Percentiles rank a stretch among this genome's conserved stretches.
Conservation (phyloP, 306 rosid species). For the Castanea mollissima region DNA sequence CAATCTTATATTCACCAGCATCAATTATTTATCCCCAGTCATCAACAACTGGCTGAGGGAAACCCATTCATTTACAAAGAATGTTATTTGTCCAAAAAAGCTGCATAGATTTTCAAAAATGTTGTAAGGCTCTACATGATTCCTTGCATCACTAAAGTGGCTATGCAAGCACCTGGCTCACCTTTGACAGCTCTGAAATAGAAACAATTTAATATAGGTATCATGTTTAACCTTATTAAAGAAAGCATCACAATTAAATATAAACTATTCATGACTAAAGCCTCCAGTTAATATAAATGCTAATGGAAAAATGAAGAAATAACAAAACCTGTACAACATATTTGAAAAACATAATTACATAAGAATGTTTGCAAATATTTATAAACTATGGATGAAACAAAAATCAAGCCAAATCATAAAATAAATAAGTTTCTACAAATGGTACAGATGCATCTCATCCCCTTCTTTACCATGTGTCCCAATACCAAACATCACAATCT, state of each 20-base stretch:
- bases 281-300: background rate
- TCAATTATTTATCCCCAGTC: background rate
- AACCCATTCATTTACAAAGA: background rate
- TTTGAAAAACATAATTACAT: background rate
- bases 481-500: background rate
- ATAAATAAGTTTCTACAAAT: background rate
- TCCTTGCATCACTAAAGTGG: background rate
- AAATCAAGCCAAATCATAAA: background rate
- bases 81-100: background rate
- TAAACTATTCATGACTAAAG: slow-evolving; percentile 1
- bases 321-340: background rate
- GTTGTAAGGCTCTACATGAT: background rate
- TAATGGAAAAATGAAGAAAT: background rate
- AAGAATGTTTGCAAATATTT: background rate
- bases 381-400: background rate
- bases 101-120: background rate
- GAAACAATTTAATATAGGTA: background rate
- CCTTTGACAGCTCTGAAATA: background rate
- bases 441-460: background rate
- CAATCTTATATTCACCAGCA: background rate
- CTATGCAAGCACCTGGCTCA: background rate
- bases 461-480: background rate
- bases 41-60: background rate
- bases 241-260: background rate
- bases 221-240: background rate